Conservation (phyloP, 179 eudicot species). For the Carnegiea gigantea region DNA sequence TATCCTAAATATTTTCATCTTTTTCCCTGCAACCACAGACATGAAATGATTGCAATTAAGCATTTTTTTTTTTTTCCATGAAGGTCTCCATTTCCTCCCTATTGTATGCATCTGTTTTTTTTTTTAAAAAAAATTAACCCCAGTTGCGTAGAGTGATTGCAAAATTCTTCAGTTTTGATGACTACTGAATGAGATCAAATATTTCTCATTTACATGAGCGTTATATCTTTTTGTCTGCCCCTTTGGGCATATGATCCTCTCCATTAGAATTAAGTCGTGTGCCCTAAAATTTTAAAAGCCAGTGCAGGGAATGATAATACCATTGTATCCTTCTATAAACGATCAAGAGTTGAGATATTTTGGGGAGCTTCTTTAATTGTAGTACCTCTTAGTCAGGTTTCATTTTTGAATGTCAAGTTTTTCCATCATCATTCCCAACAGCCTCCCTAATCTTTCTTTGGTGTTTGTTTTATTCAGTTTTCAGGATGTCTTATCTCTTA, state of each 20-base stretch:
- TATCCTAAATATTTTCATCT: background rate
- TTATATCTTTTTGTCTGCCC: background rate
- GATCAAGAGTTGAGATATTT: background rate
- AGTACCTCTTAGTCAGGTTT: background rate
- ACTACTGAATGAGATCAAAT: background rate
- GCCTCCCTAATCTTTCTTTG: background rate
- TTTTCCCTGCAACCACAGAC: background rate
- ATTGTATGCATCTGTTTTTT: background rate
- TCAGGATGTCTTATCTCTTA: background rate
- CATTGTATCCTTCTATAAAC: background rate
- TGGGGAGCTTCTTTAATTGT: background rate
- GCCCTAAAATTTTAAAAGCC: background rate
- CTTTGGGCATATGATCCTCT: background rate
- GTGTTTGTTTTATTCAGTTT: background rate
- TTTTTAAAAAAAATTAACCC: no score
- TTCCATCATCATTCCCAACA: background rate
- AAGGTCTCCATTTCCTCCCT: background rate
- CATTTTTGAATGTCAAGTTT: background rate
- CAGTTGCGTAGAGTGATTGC: conserved; percentile 1
- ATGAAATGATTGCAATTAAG: conserved; percentile 1
- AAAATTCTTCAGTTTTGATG: background rate
- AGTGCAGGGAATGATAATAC: background rate
- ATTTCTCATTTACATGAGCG: no score
- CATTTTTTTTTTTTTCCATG: background rate
- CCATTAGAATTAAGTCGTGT: background rate